Conservation (phyloP, 2,329 filamentous ascomycete species). For the Alternaria gaisen region DNA sequence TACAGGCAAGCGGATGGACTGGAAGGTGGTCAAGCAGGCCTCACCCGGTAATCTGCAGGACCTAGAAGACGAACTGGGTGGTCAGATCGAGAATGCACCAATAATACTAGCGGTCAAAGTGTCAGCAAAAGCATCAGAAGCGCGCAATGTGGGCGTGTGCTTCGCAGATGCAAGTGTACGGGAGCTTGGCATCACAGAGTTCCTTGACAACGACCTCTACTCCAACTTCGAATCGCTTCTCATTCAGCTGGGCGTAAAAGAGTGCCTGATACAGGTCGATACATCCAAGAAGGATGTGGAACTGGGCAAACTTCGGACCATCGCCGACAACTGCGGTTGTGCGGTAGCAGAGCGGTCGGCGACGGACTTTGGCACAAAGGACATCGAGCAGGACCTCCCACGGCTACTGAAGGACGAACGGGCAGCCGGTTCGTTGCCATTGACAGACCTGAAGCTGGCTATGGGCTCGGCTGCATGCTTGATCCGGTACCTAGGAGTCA, state of each 20-base stretch:
- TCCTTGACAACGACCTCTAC: constrained; percentile 97
- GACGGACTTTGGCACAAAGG: constrained; percentile 83
- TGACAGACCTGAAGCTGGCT: constrained; percentile 91
- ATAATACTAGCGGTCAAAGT: constrained; percentile 97
- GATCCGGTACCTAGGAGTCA: constrained; percentile 90
- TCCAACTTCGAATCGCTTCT: constrained; percentile 97
- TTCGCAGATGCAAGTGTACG: constrained; percentile 97
- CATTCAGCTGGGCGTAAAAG: constrained; percentile 94
- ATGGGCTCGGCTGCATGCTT: constrained; percentile 94
- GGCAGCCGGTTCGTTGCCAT: constrained; percentile 77
- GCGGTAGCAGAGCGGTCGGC: constrained; percentile 82
- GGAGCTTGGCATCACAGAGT: constrained; percentile 95
- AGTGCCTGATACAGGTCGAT: constrained; percentile 87
- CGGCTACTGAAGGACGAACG: constrained; percentile 87
- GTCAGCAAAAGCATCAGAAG: constrained; percentile 84
- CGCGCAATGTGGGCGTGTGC: constrained; percentile 88
- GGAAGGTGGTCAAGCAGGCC: constrained; percentile 88
- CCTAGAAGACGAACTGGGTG: constrained; percentile 92
- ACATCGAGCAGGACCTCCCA: constrained; percentile 94
- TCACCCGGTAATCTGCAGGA: constrained; percentile 97
- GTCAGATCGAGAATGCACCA: constrained; percentile 85
- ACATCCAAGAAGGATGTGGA: constrained; percentile 85
- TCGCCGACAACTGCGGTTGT: constrained; percentile 91
- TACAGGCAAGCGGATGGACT: constrained; percentile 77
- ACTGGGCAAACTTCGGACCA: constrained; percentile 83